A percentile compares a stretch with the other conserved stretches of the same genome.
phyloP scores from a whole-genome alignment of 78 protist species.

The Trichosphaerium sp. region DNA sequence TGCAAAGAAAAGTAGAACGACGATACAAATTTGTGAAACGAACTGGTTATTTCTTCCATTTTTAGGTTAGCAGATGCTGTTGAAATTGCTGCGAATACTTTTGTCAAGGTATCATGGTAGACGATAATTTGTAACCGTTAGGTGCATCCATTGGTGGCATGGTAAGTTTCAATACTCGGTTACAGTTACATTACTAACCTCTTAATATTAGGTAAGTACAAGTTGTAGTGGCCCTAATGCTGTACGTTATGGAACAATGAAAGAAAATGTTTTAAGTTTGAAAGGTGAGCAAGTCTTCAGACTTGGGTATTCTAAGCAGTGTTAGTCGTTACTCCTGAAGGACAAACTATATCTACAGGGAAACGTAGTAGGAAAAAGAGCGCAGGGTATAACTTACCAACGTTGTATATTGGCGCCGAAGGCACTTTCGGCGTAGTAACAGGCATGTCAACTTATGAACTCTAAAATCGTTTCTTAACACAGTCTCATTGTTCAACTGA shows the following conservation, averaged over 20 bases:
- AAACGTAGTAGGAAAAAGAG: too few relatives aligned
- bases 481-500: not conserved
- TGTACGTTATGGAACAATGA: slow-evolving; percentile 59
- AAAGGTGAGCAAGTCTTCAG: too few relatives aligned
- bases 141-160: slow-evolving; percentile 47
- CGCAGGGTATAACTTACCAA: slow-evolving; percentile 53
- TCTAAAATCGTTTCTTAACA: not conserved
- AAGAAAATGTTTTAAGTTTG: slow-evolving; percentile 25
- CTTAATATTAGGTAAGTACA: too few relatives aligned
- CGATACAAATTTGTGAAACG: too few relatives aligned
- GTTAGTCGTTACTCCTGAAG: slow-evolving; percentile 23
- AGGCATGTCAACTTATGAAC: slow-evolving; percentile 1
- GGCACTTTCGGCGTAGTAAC: slow-evolving; percentile 62
- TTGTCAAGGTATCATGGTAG: too few relatives aligned
- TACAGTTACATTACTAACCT: too few relatives aligned
- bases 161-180: not conserved
- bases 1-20: too few relatives aligned
- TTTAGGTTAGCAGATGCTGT: too few relatives aligned
- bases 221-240: slow-evolving; percentile 38
- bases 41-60: too few relatives aligned
- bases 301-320: not conserved
- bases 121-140: too few relatives aligned
- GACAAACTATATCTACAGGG: too few relatives aligned
- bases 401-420: slow-evolving; percentile 45
- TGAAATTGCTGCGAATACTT: too few relatives aligned